These are phyloP conservation scores for Ophiostoma populinum DNA, from an alignment of 2,329 filamentous ascomycete species.

Conservation along the genomic window DNA sequence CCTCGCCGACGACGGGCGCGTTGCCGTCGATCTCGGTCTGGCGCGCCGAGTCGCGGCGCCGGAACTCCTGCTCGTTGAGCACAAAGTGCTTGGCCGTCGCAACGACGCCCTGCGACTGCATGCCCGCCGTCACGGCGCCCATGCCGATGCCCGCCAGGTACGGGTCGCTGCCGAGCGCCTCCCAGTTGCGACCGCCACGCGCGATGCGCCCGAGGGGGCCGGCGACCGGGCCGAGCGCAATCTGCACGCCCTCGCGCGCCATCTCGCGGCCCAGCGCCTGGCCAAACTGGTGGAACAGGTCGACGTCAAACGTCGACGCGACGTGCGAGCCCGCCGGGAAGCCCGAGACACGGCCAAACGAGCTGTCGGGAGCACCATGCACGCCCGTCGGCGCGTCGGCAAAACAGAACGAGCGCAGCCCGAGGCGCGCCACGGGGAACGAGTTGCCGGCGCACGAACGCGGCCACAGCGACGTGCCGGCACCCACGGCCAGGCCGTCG, in stretches of 20 bases:
- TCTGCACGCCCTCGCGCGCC: conserved; percentile 49
- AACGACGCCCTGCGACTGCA: conserved; percentile 42
- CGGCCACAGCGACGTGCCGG: conserved; percentile 5
- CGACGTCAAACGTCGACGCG: conserved; percentile 52
- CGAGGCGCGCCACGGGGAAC: conserved; percentile 20
- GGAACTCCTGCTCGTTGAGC: conserved; percentile 41
- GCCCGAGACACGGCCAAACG: conserved; percentile 15
- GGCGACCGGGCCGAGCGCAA: conserved; percentile 40
- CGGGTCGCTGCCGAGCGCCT: conserved; percentile 23
- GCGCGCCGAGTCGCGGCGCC: conserved; percentile 21
- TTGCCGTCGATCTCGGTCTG: conserved; percentile 6
- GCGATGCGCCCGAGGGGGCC: conserved; percentile 47
- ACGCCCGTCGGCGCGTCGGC: conserved; percentile 22
- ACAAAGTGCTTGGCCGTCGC: conserved; percentile 53
- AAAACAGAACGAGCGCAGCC: conserved; percentile 26
- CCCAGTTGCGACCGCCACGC: conserved; percentile 46
- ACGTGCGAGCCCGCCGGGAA: conserved; percentile 55
- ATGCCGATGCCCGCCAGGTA: conserved; percentile 17
- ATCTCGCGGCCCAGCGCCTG: conserved; percentile 52
- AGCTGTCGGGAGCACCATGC: conserved; percentile 15
- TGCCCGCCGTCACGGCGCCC: conserved; percentile 15
- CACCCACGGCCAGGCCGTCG: no score
- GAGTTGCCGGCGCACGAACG: conserved; percentile 19
- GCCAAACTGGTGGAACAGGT: conserved; percentile 48
- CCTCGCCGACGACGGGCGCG: conserved; percentile 22